Percentiles rank a stretch among this genome's conserved stretches.
These are phyloP conservation scores for Podaxis carcinomalis DNA, from an alignment of 768 basidiomycete species.

Conservation along the genomic window DNA sequence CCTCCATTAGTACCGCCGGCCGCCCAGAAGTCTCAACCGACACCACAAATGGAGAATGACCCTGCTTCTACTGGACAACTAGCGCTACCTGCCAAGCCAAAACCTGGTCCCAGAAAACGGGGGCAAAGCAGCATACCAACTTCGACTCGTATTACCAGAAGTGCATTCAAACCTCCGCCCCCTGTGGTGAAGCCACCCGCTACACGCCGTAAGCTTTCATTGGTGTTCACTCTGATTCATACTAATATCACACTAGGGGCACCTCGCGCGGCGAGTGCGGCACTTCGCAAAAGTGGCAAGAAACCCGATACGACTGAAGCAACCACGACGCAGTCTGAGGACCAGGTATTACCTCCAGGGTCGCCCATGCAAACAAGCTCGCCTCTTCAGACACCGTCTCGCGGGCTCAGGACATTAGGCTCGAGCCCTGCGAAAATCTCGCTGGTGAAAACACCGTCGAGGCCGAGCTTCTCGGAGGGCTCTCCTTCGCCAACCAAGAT, in stretches of 20 bases:
- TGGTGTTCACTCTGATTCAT: background rate
- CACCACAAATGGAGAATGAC: background rate
- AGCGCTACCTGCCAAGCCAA: background rate
- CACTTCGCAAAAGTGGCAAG: conserved; percentile 10
- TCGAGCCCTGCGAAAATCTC: conserved; percentile 20
- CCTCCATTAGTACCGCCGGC: background rate
- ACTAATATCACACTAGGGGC: background rate
- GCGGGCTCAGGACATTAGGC: conserved; percentile 12
- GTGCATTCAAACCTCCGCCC: conserved; percentile 1
- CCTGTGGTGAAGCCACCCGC: background rate
- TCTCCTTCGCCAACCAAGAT: conserved; percentile 16
- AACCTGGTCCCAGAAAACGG: background rate
- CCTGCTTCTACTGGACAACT: background rate
- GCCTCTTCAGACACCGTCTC: conserved; percentile 16
- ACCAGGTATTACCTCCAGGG: conserved; percentile 20
- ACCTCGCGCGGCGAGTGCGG: background rate
- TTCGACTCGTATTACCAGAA: conserved; percentile 8
- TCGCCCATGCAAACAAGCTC: conserved; percentile 31
- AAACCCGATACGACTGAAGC: conserved; percentile 3
- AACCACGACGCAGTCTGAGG: conserved; percentile 5
- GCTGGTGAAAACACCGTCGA: conserved; percentile 23
- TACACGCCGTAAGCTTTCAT: conserved; percentile 1
- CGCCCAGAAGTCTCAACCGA: background rate
- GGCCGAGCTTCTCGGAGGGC: conserved; percentile 14
- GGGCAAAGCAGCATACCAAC: conserved; percentile 7